Conservation (phyloP, 495 filamentous ascomycete genomes). For the Copromyces sp. region DNA sequence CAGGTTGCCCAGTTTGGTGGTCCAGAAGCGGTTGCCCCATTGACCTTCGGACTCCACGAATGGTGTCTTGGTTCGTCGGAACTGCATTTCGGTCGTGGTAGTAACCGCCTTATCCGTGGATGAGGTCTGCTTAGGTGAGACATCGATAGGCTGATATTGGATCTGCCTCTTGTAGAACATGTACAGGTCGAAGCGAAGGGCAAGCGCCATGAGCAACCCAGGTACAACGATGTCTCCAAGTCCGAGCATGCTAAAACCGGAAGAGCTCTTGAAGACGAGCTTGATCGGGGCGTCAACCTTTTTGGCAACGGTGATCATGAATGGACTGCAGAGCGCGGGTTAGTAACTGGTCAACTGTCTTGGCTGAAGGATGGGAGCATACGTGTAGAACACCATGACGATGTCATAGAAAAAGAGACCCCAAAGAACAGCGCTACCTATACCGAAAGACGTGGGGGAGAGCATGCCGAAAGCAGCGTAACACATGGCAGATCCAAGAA, state of each 20-base stretch:
- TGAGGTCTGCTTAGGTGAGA: slow-evolving; percentile 22
- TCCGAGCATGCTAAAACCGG: slow-evolving; percentile 70
- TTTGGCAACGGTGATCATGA: slow-evolving; percentile 94
- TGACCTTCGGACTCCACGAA: slow-evolving; percentile 50
- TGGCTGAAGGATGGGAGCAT: slow-evolving; percentile 14
- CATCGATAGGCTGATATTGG: slow-evolving; percentile 25
- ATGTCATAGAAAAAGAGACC: slow-evolving; percentile 93
- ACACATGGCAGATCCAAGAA: slow-evolving; percentile 77
- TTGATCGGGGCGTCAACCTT: slow-evolving; percentile 89
- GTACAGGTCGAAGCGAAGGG: slow-evolving; percentile 84
- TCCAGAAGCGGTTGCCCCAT: slow-evolving; percentile 88
- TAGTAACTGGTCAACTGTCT: neutral
- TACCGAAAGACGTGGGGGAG: slow-evolving; percentile 83
- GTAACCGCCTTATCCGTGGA: slow-evolving; percentile 22
- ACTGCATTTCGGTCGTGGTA: slow-evolving; percentile 18
- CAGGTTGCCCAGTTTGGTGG: slow-evolving; percentile 23
- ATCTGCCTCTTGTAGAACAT: slow-evolving; percentile 56
- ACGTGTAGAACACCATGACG: slow-evolving; percentile 94
- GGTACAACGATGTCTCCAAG: slow-evolving; percentile 93
- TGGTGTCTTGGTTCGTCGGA: slow-evolving; percentile 43
- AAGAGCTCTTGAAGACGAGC: slow-evolving; percentile 69
- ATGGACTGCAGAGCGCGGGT: slow-evolving; percentile 38
- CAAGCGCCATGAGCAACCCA: slow-evolving; percentile 80
- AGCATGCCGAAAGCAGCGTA: slow-evolving; percentile 74
- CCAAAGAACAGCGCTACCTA: slow-evolving; percentile 63